phyloP scores from a whole-genome alignment of 257 asterid genomes.

The Anisodus acutangulus region DNA sequence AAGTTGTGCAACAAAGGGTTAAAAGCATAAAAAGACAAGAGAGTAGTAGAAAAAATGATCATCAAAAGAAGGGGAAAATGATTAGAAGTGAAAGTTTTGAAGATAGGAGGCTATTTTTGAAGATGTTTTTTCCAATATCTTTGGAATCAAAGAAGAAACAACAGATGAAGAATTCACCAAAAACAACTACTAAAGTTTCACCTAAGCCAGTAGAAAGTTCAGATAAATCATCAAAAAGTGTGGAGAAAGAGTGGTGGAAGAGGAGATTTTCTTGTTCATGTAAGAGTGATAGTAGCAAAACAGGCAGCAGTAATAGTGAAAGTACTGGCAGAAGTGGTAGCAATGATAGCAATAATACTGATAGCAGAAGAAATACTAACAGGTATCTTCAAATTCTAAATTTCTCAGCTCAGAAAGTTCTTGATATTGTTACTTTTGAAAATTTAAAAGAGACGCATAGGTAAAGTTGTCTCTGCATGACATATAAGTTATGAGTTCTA shows the following conservation, averaged over 20 bases:
- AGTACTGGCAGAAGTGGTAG: conserved; percentile 40
- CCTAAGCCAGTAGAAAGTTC: conserved; percentile 33
- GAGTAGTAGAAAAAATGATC: conserved; percentile 31
- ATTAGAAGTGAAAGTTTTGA: conserved; percentile 52
- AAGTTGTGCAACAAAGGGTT: conserved; percentile 28
- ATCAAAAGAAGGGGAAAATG: conserved; percentile 31
- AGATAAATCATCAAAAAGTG: background rate
- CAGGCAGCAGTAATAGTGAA: conserved; percentile 40
- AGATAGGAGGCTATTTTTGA: conserved; percentile 55
- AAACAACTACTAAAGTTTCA: conserved; percentile 43
- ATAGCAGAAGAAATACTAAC: conserved; percentile 29
- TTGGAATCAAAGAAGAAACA: conserved; percentile 47
- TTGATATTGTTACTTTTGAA: background rate
- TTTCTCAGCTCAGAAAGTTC: background rate
- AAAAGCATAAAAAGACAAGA: conserved; percentile 36
- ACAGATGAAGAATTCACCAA: conserved; percentile 23
- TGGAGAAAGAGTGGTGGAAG: conserved; percentile 34
- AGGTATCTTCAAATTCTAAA: background rate
- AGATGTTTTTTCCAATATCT: conserved; percentile 65
- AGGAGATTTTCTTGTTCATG: conserved; percentile 51
- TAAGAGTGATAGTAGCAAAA: conserved; percentile 56
- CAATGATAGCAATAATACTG: conserved; percentile 31
- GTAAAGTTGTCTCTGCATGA: background rate
- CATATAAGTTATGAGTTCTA: background rate
- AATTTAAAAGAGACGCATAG: accelerated